phyloP scores from a whole-genome alignment of 805 yeast species.

The Pichia scutulata region DNA sequence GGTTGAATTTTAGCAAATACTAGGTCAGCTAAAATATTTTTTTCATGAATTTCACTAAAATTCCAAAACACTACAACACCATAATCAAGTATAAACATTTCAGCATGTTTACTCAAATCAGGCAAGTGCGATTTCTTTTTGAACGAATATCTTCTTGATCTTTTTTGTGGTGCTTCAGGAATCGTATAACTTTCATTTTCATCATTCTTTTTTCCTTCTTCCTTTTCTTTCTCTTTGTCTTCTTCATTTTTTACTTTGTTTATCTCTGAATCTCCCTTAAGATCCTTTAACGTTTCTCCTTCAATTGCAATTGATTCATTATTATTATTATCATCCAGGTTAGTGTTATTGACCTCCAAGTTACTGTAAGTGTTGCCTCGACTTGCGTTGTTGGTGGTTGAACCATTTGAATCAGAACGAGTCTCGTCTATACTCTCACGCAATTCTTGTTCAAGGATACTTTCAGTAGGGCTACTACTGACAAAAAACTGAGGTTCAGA shows the following conservation, averaged over 20 bases:
- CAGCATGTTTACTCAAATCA: slow-evolving; percentile 63
- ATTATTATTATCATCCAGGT: background rate
- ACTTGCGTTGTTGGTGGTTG: too few species aligned
- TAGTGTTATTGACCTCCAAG: background rate
- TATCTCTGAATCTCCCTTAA: background rate
- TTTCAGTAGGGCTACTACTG: slow-evolving; percentile 28
- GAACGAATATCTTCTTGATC: background rate
- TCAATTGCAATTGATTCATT: background rate
- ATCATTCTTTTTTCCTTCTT: background rate
- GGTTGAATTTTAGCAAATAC: slow-evolving; percentile 49
- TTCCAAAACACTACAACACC: slow-evolving; percentile 99
- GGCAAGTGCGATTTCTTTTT: slow-evolving; percentile 23
- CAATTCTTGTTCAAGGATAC: slow-evolving; percentile 15
- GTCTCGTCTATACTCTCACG: slow-evolving; percentile 5
- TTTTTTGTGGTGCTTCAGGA: background rate
- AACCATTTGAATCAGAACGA: slow-evolving; percentile 1
- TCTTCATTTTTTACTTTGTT: background rate
- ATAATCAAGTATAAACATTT: slow-evolving; percentile 80
- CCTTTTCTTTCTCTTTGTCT: background rate
- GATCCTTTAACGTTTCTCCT: background rate
- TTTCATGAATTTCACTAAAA: slow-evolving; percentile 85
- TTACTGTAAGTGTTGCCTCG: too few species aligned
- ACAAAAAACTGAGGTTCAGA: slow-evolving; percentile 89
- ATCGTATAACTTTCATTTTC: background rate
- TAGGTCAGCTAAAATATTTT: slow-evolving; percentile 86